Conservation (phyloP, 495 filamentous ascomycete species). For the Aspergillus haitiensis region DNA sequence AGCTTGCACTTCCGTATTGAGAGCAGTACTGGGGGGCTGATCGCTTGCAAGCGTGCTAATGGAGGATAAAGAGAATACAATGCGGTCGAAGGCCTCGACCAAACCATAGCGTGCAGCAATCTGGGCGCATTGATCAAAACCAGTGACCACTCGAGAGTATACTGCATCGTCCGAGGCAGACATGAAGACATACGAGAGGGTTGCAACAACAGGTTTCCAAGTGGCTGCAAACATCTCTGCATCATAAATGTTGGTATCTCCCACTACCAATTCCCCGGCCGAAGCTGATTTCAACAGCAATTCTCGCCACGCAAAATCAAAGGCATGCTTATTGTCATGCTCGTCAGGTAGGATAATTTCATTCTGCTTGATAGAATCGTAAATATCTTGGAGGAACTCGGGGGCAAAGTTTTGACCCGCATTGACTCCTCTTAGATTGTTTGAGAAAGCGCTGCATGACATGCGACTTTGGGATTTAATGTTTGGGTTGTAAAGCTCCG, state of each 20-base stretch:
- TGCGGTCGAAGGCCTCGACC: conserved; percentile 85
- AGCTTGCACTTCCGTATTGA: conserved; percentile 96
- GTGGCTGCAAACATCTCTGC: conserved; percentile 96
- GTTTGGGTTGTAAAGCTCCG: conserved; percentile 93
- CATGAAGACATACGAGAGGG: conserved; percentile 97
- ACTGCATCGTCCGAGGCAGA: conserved; percentile 97
- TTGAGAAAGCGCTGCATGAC: conserved; percentile 75
- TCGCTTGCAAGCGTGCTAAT: conserved; percentile 84
- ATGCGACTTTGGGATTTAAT: conserved; percentile 79
- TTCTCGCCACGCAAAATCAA: conserved; percentile 97
- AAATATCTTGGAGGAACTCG: conserved; percentile 85
- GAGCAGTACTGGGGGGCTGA: conserved; percentile 70
- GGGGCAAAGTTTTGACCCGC: conserved; percentile 78
- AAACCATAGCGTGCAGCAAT: conserved; percentile 86
- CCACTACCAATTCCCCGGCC: conserved; percentile 69
- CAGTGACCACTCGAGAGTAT: conserved; percentile 86
- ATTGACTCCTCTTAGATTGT: conserved; percentile 88
- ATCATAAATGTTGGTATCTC: conserved; percentile 92
- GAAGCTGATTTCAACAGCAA: conserved; percentile 81
- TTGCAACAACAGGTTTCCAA: conserved; percentile 93
- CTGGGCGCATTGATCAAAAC: conserved; percentile 93
- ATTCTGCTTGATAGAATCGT: conserved; percentile 82
- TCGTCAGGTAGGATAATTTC: conserved; percentile 98
- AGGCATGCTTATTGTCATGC: conserved; percentile 92
- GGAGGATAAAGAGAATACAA: conserved; percentile 81